Evolutionary conservation across 2,329 filamentous ascomycete species (phyloP).

Genomic region (Proliferodiscus dingleyae): DNA sequence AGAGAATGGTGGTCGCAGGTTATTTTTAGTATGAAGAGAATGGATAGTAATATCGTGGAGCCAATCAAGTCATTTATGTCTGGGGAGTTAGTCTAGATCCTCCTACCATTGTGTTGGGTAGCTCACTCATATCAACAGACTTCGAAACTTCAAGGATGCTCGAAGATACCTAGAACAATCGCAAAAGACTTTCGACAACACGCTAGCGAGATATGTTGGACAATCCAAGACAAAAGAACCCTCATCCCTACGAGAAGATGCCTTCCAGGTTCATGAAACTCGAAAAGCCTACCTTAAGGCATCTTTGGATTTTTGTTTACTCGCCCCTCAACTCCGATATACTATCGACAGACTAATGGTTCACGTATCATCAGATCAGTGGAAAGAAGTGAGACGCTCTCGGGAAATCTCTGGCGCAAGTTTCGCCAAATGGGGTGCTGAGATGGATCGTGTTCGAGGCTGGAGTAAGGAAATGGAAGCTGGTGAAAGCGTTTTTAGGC

Average conservation of each 20-base stretch:
- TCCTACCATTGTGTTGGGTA: not conserved
- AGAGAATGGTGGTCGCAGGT: constrained; percentile 83
- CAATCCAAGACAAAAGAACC: constrained; percentile 94
- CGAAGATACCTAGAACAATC: constrained; percentile 69
- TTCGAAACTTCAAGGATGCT: constrained; percentile 82
- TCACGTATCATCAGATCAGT: constrained; percentile 77
- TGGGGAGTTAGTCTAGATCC: constrained; percentile 49
- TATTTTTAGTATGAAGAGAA: constrained; percentile 67
- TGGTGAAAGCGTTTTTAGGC: constrained; percentile 76
- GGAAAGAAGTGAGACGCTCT: constrained; percentile 74
- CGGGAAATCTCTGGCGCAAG: constrained; percentile 58
- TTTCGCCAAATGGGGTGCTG: constrained; percentile 64
- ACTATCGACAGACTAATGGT: constrained; percentile 84
- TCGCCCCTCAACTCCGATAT: constrained; percentile 79
- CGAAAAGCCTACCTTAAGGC: constrained; percentile 86
- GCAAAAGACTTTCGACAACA: constrained; percentile 79
- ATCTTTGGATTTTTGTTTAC: constrained; percentile 87
- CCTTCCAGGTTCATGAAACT: constrained; percentile 90
- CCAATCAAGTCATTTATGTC: constrained; percentile 75
- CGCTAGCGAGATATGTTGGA: constrained; percentile 73
- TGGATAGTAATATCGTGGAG: constrained; percentile 73
- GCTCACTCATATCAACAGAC: constrained; percentile 18
- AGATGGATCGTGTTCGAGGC: constrained; percentile 87
- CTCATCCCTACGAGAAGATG: constrained; percentile 86
- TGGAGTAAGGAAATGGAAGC: constrained; percentile 95